These are phyloP conservation scores for Ceratocystiopsis minuta DNA, from an alignment of 2,329 filamentous ascomycete species.

Conservation along the genomic window DNA sequence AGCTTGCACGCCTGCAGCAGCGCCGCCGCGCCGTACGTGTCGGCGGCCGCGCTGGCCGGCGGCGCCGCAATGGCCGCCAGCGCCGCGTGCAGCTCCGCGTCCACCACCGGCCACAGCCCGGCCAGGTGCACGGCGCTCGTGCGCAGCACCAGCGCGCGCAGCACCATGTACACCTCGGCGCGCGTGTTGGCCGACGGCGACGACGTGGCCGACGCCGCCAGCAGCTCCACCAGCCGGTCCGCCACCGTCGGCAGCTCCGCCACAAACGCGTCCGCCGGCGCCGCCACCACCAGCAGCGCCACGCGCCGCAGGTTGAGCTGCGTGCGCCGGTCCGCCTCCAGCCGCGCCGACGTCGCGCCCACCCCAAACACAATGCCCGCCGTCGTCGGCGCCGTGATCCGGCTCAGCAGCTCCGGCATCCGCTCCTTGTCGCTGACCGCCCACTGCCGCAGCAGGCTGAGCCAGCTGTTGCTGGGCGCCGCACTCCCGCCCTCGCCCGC, in stretches of 20 bases:
- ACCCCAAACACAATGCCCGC: slow-evolving; percentile 98
- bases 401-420: slow-evolving; percentile 60
- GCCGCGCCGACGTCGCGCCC: slow-evolving; percentile 75
- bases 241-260: slow-evolving; percentile 54
- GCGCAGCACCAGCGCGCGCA: slow-evolving; percentile 65
- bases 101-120: slow-evolving; percentile 77
- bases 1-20: slow-evolving; percentile 88
- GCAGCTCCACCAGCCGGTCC: slow-evolving; percentile 73
- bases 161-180: slow-evolving; percentile 75
- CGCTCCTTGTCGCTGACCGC: slow-evolving; percentile 72
- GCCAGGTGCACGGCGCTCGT: slow-evolving; percentile 66
- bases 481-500: slow-evolving; percentile 42
- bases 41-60: slow-evolving; percentile 42
- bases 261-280: slow-evolving; percentile 62
- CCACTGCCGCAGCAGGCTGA: slow-evolving; percentile 73
- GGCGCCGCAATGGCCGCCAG: slow-evolving; percentile 56
- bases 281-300: slow-evolving; percentile 60
- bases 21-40: slow-evolving; percentile 59
- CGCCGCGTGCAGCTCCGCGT: slow-evolving; percentile 65
- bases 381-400: slow-evolving; percentile 72
- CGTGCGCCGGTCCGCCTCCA: slow-evolving; percentile 88
- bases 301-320: slow-evolving; percentile 78
- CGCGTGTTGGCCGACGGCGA: slow-evolving; percentile 82
- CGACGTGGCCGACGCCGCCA: slow-evolving; percentile 67
- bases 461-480: slow-evolving; percentile 43